A percentile compares a stretch with the other conserved stretches of the same genome.
phyloP scores from a whole-genome alignment of 2,329 filamentous ascomycete species.

The Pseudohalonectria lignicola region DNA sequence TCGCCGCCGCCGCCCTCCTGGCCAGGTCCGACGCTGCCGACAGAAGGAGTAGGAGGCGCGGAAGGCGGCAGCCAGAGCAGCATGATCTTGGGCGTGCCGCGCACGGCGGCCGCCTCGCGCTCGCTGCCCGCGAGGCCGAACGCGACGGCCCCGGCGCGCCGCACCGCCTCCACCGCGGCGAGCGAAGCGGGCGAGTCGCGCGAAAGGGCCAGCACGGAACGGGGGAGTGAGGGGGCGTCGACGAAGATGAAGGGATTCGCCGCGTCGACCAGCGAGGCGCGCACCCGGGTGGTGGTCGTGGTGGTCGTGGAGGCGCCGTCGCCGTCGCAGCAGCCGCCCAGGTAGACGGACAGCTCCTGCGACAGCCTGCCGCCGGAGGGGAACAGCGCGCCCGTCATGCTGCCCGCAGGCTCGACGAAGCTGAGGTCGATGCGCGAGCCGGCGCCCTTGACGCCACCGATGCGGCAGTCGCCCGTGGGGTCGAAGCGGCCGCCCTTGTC shows the following conservation, averaged over 20 bases:
- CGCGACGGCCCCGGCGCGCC: constrained; percentile 38
- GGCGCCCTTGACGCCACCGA: constrained; percentile 46
- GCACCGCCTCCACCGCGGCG: constrained; percentile 34
- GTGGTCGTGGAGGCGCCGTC: constrained; percentile 15
- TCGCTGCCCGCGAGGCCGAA: constrained; percentile 42
- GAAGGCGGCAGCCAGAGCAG: too few relatives aligned
- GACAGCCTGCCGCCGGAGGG: constrained; percentile 37
- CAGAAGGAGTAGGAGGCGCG: too few relatives aligned
- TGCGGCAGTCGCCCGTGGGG: constrained; percentile 36
- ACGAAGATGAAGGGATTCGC: constrained; percentile 38
- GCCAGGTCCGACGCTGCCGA: constrained; percentile 12
- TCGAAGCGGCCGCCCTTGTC: constrained; percentile 32
- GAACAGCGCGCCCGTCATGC: constrained; percentile 46
- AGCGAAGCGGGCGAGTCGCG: constrained; percentile 16
- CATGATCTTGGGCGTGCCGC: constrained; percentile 43
- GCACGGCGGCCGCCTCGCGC: constrained; percentile 17
- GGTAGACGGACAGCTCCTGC: constrained; percentile 30
- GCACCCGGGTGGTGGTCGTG: too few relatives aligned
- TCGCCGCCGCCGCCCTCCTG: neutral
- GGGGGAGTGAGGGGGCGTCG: constrained; percentile 30
- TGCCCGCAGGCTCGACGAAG: constrained; percentile 48
- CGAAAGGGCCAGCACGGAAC: constrained; percentile 28
- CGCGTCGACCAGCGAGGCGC: constrained; percentile 21
- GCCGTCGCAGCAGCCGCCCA: constrained; percentile 18
- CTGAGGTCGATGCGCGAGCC: constrained; percentile 44